These are phyloP conservation scores for Scheffersomyces cryptocercus DNA, from an alignment of 1,139 yeast genomes.

Conservation along the genomic window DNA sequence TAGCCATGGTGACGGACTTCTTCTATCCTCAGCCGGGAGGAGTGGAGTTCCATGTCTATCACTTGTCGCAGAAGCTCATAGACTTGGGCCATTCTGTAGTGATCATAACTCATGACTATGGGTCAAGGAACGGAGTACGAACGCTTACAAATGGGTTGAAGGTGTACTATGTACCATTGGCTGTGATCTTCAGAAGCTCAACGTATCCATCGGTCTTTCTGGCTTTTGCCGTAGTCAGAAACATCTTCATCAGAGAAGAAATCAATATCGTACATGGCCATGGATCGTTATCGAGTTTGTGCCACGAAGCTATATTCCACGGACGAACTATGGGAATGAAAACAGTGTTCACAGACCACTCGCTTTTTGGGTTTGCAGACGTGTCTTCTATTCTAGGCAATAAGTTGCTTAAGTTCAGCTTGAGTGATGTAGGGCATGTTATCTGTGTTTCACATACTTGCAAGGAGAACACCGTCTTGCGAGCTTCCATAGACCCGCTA, in stretches of 20 bases:
- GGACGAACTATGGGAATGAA: slow-evolving; percentile 90
- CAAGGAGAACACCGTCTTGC: slow-evolving; percentile 88
- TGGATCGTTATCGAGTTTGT: slow-evolving; percentile 81
- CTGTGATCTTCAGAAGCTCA: slow-evolving; percentile 77
- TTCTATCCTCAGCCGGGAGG: slow-evolving; percentile 99
- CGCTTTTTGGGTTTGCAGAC: slow-evolving; percentile 91
- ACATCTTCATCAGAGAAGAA: slow-evolving; percentile 79
- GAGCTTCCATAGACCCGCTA: slow-evolving; percentile 81
- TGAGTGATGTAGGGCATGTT: slow-evolving; percentile 86
- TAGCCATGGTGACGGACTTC: slow-evolving; percentile 92
- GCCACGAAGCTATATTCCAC: slow-evolving; percentile 89
- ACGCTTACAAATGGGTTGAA: slow-evolving; percentile 86
- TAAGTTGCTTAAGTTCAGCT: slow-evolving; percentile 78
- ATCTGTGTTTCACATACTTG: slow-evolving; percentile 97
- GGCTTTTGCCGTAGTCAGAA: slow-evolving; percentile 81
- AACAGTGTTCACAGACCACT: slow-evolving; percentile 94
- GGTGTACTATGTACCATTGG: slow-evolving; percentile 86
- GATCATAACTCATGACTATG: slow-evolving; percentile 86
- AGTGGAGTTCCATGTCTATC: slow-evolving; percentile 92
- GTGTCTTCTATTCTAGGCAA: slow-evolving; percentile 83
- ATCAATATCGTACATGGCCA: slow-evolving; percentile 95
- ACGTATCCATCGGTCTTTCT: slow-evolving; percentile 89
- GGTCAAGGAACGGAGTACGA: slow-evolving; percentile 78
- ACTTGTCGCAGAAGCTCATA: slow-evolving; percentile 72
- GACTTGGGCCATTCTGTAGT: slow-evolving; percentile 89